These are phyloP conservation scores for Colletotrichum caudatum DNA, from an alignment of 2,329 filamentous ascomycete genomes.

Conservation along the genomic window DNA sequence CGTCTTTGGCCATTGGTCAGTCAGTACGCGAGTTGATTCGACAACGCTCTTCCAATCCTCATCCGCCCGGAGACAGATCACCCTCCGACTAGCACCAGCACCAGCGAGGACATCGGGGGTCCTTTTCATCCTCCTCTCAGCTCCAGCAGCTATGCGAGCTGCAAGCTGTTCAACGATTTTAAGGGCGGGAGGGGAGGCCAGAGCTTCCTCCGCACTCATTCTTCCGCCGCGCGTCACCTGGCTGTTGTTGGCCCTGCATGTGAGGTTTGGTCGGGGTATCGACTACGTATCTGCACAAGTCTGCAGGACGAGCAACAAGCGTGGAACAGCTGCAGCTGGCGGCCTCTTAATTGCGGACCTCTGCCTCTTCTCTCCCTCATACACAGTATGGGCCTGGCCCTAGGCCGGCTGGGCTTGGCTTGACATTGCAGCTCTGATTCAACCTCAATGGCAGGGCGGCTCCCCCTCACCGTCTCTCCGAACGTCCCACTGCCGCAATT, in stretches of 20 bases:
- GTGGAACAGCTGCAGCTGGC: conserved; percentile 38
- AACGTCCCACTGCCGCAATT: conserved; percentile 26
- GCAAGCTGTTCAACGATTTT: conserved; percentile 29
- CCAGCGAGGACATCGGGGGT: conserved; percentile 8
- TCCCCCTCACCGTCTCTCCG: conserved; percentile 32
- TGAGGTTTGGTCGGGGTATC: conserved; percentile 35
- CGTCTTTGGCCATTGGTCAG: conserved; percentile 21
- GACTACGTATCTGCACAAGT: conserved; percentile 21
- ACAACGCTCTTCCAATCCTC: conserved; percentile 12
- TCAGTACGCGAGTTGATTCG: conserved; percentile 18
- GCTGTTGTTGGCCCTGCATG: conserved; percentile 24
- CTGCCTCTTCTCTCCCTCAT: conserved; percentile 15
- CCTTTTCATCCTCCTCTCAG: conserved; percentile 19
- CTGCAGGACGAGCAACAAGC: conserved; percentile 29
- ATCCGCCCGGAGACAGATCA: conserved; percentile 23
- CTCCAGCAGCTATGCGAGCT: conserved; percentile 24
- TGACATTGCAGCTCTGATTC: conserved; percentile 28
- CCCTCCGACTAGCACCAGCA: conserved; percentile 24
- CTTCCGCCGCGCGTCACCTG: background rate
- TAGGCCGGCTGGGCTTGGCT: conserved; percentile 9
- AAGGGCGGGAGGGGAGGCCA: background rate
- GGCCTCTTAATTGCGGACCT: conserved; percentile 41
- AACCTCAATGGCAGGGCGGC: conserved; percentile 11
- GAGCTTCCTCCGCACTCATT: conserved; percentile 27
- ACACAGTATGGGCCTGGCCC: conserved; percentile 1